Percentiles rank a stretch among this genome's conserved stretches.
These are phyloP conservation scores for Mycotypha africana DNA, from an alignment of 371 early-diverging fungal genomes.

Conservation along the genomic window DNA sequence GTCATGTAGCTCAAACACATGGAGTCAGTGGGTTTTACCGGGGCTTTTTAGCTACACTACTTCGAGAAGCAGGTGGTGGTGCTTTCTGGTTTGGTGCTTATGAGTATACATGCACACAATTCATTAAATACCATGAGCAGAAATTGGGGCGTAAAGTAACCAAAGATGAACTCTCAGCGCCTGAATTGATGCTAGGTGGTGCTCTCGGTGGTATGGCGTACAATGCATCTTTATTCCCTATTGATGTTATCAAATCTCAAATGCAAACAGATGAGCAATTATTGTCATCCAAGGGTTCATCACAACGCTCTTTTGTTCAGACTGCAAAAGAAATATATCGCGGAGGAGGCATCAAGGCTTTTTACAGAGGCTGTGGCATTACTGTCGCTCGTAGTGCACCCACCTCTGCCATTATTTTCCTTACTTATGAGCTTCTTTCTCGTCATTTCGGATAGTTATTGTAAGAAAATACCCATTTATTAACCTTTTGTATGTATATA, in stretches of 20 bases:
- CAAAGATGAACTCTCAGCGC: conserved; percentile 56
- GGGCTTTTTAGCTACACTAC: conserved; percentile 84
- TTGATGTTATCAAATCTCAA: conserved; percentile 91
- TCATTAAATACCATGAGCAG: conserved; percentile 45
- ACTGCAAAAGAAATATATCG: conserved; percentile 68
- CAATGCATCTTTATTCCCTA: conserved; percentile 87
- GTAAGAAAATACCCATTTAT: conserved; percentile 2
- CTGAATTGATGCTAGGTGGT: conserved; percentile 81
- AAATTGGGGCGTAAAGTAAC: conserved; percentile 19
- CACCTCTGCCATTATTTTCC: conserved; percentile 89
- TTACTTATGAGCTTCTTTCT: conserved; percentile 56
- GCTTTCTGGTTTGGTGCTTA: conserved; percentile 96
- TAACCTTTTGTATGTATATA: not conserved
- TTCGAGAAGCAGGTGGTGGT: conserved; percentile 90
- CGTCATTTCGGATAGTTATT: conserved; percentile 17
- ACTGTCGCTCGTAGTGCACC: conserved; percentile 88
- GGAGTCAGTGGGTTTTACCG: conserved; percentile 83
- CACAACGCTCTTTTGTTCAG: conserved; percentile 42
- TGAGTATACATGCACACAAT: conserved; percentile 65
- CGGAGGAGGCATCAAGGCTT: conserved; percentile 76
- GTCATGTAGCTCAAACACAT: conserved; percentile 58
- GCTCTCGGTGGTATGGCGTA: conserved; percentile 92
- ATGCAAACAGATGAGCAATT: conserved; percentile 85
- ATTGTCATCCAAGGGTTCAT: not conserved
- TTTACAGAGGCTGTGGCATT: conserved; percentile 93